Base-by-base conservation (phyloP, 1,284 basidiomycete genomes). In the Dichomitus squalens region DNA sequence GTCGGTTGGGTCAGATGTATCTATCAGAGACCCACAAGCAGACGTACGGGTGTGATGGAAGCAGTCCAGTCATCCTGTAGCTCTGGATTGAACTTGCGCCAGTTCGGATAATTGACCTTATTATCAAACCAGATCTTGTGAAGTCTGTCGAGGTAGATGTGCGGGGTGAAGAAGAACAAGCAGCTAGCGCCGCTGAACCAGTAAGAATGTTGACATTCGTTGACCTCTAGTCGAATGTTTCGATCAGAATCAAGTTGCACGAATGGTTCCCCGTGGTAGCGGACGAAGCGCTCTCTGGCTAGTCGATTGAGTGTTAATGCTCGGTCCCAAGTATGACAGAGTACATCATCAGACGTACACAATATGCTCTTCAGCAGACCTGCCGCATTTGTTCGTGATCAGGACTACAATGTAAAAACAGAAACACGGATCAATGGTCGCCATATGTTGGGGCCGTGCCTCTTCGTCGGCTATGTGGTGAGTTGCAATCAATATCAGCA, bases 21-120 rank as follows among this genome's bases (percentile, higher is more conserved):
- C 23, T 7, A 1, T 9, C 7, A 25, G 18, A 25, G 21, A 18
- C 7, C 16, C 9, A 8, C 21, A 11, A 8, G 18, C 9, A 4
- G 18, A 63, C 70, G 8, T 52, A 72, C 71, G 0, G 69, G 70
- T 33, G 65, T 69, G 40, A 68, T 66, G 5, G 66, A 67, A n/a
- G 55, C 61, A 20, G 64, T 52, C 70, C 70, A 71, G 33, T 73
- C 69, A 14, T 55, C 54, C 39, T 66, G 63, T 4, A 72, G 43
- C 21, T 63, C 61, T 2, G 27, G 23, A 9, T 69, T 59, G 49
- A 71, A 68, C 18, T 36, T 57, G 7, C 55, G 58, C 71, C 71
- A 72, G 27, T 56, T 52, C 27, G 53, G 46, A 44, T 67, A 63
- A 34, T 68, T 64, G 39, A 71, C 64, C 5, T 58, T 64, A 11